A percentile compares a stretch with the other conserved stretches of the same genome.
These are phyloP conservation scores for Oryza officinalis DNA, from an alignment of 176 grass and related monocot species.

Conservation along the genomic window DNA sequence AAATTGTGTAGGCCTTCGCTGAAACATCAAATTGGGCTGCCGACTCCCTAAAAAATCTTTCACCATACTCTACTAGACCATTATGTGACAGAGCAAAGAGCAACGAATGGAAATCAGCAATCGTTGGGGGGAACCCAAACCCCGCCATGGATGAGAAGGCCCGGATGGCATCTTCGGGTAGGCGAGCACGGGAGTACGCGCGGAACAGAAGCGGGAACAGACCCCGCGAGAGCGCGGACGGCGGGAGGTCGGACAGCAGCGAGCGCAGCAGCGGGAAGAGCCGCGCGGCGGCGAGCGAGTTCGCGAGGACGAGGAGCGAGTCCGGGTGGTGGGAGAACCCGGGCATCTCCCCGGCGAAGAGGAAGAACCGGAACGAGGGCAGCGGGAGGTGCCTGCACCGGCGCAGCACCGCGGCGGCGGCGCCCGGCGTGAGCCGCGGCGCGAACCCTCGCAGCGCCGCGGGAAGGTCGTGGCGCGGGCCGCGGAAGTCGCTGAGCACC, in stretches of 20 bases:
- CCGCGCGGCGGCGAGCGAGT: constrained; percentile 57
- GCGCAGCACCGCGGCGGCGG: constrained; percentile 53
- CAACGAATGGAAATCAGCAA: constrained; percentile 64
- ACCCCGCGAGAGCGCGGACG: constrained; percentile 28
- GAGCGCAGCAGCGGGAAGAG: constrained; percentile 85
- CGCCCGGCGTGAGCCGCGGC: constrained; percentile 54
- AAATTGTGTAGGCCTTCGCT: constrained; percentile 73
- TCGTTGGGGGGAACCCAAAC: constrained; percentile 49
- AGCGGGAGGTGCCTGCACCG: constrained; percentile 63
- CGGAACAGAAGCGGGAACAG: constrained; percentile 86
- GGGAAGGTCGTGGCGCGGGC: constrained; percentile 69
- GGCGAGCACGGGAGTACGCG: constrained; percentile 53
- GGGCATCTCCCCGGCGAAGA: constrained; percentile 55
- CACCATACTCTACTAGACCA: constrained; percentile 56
- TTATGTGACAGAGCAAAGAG: constrained; percentile 72
- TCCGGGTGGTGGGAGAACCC: constrained; percentile 49
- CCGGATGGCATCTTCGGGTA: constrained; percentile 59
- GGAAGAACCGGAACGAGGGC: constrained; percentile 74
- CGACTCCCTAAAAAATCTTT: constrained; percentile 59
- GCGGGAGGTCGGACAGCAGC: constrained; percentile 64
- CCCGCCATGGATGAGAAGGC: constrained; percentile 61
- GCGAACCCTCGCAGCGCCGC: constrained; percentile 52
- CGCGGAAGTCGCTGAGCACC: constrained; percentile 80
- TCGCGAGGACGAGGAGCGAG: constrained; percentile 53
- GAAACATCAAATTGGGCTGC: constrained; percentile 38